Conservation (phyloP, 2,329 filamentous ascomycete species). For the Hymenoscyphus albidus region DNA sequence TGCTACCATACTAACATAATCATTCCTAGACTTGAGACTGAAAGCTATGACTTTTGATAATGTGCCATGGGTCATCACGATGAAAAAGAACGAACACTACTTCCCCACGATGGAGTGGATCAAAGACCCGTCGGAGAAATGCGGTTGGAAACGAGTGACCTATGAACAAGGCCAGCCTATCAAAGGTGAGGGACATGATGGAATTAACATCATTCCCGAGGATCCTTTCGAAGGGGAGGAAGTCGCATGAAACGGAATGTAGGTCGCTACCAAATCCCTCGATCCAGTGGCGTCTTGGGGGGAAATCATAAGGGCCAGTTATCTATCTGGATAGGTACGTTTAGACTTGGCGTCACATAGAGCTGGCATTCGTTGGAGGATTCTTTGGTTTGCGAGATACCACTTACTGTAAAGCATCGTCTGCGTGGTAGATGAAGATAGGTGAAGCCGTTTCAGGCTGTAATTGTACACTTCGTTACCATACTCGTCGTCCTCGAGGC, state of each 20-base stretch:
- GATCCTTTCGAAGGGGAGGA: conserved; percentile 31
- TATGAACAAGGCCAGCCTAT: conserved; percentile 55
- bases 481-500: no score
- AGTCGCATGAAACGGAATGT: conserved; percentile 12
- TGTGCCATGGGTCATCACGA: conserved; percentile 97
- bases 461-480: neutral
- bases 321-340: conserved; percentile 2
- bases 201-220: conserved; percentile 29
- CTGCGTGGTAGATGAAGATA: neutral
- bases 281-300: neutral
- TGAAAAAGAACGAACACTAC: conserved; percentile 99
- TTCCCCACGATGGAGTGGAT: conserved; percentile 69
- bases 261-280: neutral
- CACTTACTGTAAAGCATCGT: neutral
- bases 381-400: neutral
- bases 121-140: conserved; percentile 56
- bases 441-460: neutral
- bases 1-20: conserved; percentile 18
- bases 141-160: conserved; percentile 60
- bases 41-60: conserved; percentile 98
- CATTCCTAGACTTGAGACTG: conserved; percentile 72
- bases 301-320: neutral
- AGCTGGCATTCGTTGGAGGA: neutral
- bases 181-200: conserved; percentile 47
- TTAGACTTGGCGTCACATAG: neutral